These are phyloP conservation scores for Citrullus amarus DNA, from an alignment of 306 rosid species.

Conservation along the genomic window DNA sequence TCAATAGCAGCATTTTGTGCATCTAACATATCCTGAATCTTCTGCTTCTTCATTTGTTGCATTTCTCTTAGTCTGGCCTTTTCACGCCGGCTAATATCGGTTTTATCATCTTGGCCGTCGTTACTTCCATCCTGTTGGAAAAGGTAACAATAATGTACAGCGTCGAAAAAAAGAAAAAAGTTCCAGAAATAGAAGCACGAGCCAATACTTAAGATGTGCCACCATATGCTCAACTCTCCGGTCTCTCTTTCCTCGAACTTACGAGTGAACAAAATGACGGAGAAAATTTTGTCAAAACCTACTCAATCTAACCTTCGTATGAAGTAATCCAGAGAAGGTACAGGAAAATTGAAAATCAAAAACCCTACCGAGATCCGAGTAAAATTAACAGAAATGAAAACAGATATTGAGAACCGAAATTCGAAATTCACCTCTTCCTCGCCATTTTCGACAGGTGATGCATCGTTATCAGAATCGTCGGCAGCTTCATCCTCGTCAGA, in stretches of 20 bases:
- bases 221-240: not conserved
- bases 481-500: conserved; percentile 46
- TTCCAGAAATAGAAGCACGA: not conserved
- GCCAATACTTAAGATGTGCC: not conserved
- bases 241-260: not conserved
- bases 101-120: conserved; percentile 22
- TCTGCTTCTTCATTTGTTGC: conserved; percentile 67
- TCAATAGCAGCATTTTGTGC: conserved; percentile 78
- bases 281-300: not conserved
- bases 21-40: conserved; percentile 83
- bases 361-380: conserved; percentile 18
- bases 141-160: not conserved
- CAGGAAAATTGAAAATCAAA: not conserved
- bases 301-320: conserved; percentile 16
- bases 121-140: conserved; percentile 18
- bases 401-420: not conserved
- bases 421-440: conserved; percentile 38
- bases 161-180: not conserved
- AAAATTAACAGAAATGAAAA: not conserved
- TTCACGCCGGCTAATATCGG: conserved; percentile 70
- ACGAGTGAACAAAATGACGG: not conserved
- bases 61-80: conserved; percentile 70
- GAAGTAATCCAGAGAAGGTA: not conserved
- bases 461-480: conserved; percentile 29
- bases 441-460: conserved; percentile 21